These are phyloP conservation scores for Xylaria sp. DNA, from an alignment of 2,329 filamentous ascomycete genomes.

Conservation along the genomic window DNA sequence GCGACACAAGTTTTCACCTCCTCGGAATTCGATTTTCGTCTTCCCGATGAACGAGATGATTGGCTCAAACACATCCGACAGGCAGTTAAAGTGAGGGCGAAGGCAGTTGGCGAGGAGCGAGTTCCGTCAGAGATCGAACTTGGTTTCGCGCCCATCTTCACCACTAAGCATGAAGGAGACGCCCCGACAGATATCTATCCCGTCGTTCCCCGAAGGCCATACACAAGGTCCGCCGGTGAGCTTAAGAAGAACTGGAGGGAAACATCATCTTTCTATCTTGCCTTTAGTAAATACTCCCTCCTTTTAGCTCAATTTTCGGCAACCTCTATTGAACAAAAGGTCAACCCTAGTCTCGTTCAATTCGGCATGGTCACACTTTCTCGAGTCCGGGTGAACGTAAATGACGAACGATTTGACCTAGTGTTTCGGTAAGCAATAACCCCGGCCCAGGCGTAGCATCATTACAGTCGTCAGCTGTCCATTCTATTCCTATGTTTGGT, in stretches of 20 bases:
- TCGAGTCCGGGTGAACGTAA: slow-evolving; percentile 55
- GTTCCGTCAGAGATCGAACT: slow-evolving; percentile 54
- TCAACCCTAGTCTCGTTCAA: slow-evolving; percentile 54
- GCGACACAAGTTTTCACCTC: slow-evolving; percentile 53
- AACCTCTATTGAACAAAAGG: slow-evolving; percentile 50
- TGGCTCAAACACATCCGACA: slow-evolving; percentile 55
- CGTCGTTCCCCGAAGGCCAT: slow-evolving; percentile 55
- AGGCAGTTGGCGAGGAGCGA: slow-evolving; percentile 43
- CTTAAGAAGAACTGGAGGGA: slow-evolving; percentile 54
- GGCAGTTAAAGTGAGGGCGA: slow-evolving; percentile 42
- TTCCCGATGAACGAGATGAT: slow-evolving; percentile 55
- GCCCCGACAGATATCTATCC: slow-evolving; percentile 55
- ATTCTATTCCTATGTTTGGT: not conserved
- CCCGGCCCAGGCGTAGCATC: not conserved
- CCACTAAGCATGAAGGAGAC: slow-evolving; percentile 49
- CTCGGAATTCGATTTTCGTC: slow-evolving; percentile 55
- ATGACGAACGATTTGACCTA: slow-evolving; percentile 62
- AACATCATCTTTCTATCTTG: slow-evolving; percentile 59
- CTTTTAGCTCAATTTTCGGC: slow-evolving; percentile 58
- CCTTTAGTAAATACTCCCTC: slow-evolving; percentile 59
- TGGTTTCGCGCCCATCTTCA: slow-evolving; percentile 54
- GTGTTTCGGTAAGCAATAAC: slow-evolving; percentile 55
- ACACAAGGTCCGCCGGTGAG: slow-evolving; percentile 47
- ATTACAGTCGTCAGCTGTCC: not conserved
- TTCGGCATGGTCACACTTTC: slow-evolving; percentile 61